Conservation (phyloP, 495 filamentous ascomycete genomes). For the Cryomyces antarcticus region DNA sequence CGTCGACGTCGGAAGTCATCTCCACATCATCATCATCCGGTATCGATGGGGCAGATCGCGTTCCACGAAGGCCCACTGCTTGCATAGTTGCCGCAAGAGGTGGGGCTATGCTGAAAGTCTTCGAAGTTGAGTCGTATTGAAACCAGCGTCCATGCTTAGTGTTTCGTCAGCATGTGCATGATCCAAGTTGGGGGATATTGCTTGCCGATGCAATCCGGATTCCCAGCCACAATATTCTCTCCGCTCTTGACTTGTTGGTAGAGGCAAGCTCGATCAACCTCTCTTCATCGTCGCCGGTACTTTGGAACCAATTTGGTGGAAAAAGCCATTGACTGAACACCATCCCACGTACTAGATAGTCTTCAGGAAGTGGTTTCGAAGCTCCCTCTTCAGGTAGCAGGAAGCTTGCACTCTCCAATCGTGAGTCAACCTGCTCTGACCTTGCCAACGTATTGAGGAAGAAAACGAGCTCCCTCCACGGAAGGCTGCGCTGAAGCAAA, state of each 20-base stretch:
- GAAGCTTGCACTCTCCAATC: constrained; percentile 31
- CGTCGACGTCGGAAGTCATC: no score
- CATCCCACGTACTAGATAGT: constrained; percentile 61
- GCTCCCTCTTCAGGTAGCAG: constrained; percentile 29
- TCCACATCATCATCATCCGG: no score
- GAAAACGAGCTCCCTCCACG: constrained; percentile 41
- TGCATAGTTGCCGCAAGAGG: no score
- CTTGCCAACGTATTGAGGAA: constrained; percentile 45
- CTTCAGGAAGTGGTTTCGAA: constrained; percentile 54
- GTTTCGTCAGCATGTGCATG: no score
- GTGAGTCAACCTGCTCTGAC: constrained; percentile 20
- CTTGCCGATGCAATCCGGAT: constrained; percentile 2
- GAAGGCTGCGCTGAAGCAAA: constrained; percentile 33
- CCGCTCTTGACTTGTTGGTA: constrained; percentile 40
- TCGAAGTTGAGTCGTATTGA: no score
- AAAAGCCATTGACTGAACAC: constrained; percentile 51
- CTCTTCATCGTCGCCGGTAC: constrained; percentile 56
- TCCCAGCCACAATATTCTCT: constrained; percentile 57
- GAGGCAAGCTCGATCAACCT: constrained; percentile 48
- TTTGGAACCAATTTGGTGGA: constrained; percentile 46
- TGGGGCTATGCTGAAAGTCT: no score
- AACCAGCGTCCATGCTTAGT: no score
- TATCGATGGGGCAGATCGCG: no score
- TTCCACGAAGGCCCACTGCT: no score
- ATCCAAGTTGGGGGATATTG: no score